These are phyloP conservation scores for Penicillium desertorum DNA, from an alignment of 495 filamentous ascomycete species.

Conservation along the genomic window DNA sequence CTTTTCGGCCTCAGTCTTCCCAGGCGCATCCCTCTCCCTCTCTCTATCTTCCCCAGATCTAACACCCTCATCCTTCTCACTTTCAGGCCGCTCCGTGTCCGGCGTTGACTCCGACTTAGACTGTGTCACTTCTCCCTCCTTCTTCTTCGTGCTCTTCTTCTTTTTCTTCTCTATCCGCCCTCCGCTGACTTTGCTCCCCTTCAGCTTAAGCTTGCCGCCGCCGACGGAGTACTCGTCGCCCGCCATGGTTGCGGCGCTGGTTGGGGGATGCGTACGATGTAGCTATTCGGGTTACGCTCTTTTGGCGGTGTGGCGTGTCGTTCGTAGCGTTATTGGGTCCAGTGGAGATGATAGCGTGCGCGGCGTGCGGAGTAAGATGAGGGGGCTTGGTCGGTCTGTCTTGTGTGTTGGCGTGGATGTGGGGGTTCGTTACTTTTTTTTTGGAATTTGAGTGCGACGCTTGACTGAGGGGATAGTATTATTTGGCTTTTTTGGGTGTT, in stretches of 20 bases:
- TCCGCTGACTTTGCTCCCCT: slow-evolving; percentile 62
- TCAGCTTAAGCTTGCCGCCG: slow-evolving; percentile 75
- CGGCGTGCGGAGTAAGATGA: slow-evolving; percentile 29
- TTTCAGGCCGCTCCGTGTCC: slow-evolving; percentile 5
- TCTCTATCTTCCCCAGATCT: slow-evolving; percentile 9
- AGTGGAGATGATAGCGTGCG: not conserved
- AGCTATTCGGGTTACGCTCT: not conserved
- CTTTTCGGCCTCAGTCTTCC: slow-evolving; percentile 85
- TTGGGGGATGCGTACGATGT: not conserved
- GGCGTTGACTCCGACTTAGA: not conserved
- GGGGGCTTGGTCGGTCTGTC: not conserved
- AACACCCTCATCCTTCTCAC: slow-evolving; percentile 9
- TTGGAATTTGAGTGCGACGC: not conserved
- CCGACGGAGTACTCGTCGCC: slow-evolving; percentile 67
- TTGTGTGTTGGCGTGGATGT: not conserved
- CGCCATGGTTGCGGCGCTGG: slow-evolving; percentile 15
- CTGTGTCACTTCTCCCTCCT: slow-evolving; percentile 15
- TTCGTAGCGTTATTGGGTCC: not conserved
- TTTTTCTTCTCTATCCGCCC: slow-evolving; percentile 56
- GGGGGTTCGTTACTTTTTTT: not conserved
- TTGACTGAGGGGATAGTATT: not conserved
- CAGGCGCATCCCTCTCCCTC: slow-evolving; percentile 12
- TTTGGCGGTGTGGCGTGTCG: slow-evolving; percentile 7
- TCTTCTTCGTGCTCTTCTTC: slow-evolving; percentile 60
- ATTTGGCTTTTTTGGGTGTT: not conserved